phyloP scores from a whole-genome alignment of 169 alveolate species.

The Eimeria mitis region DNA sequence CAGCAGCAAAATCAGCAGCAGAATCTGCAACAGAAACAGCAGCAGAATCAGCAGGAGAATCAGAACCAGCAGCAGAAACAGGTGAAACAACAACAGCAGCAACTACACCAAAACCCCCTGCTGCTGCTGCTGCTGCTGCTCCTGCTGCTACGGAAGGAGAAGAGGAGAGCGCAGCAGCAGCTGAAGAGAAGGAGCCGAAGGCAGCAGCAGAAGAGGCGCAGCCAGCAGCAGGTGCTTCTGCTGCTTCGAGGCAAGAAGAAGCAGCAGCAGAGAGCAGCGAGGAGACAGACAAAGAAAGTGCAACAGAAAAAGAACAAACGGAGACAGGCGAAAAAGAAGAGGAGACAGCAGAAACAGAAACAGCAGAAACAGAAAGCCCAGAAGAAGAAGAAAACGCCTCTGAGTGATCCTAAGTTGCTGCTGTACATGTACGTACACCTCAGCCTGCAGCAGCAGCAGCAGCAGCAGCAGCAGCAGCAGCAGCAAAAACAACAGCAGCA shows the following conservation, averaged over 20 bases:
- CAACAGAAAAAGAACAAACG: not conserved
- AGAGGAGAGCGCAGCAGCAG: not conserved
- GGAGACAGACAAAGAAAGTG: not conserved
- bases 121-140: no score
- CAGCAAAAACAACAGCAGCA: not conserved
- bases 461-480: not conserved
- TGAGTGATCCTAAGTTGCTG: not conserved
- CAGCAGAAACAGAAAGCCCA: not conserved
- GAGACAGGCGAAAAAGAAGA: constrained; percentile 22
- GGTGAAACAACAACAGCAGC: not conserved
- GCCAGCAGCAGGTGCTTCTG: not conserved
- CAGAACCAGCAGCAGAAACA: not conserved
- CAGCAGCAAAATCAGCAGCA: not conserved
- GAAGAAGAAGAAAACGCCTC: constrained; percentile 11
- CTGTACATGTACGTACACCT: not conserved
- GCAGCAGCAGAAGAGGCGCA: not conserved
- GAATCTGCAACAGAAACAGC: not conserved
- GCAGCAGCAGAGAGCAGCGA: constrained; percentile 1
- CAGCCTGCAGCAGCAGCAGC: not conserved
- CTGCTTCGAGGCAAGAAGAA: not conserved
- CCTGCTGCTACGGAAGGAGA: no score
- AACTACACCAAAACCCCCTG: not conserved
- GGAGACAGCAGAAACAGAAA: not conserved
- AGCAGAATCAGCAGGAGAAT: constrained; percentile 5
- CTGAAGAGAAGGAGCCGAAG: not conserved